Base-by-base conservation (phyloP, 2,329 filamentous ascomycete species). In the Rugonectria rugulosa region DNA sequence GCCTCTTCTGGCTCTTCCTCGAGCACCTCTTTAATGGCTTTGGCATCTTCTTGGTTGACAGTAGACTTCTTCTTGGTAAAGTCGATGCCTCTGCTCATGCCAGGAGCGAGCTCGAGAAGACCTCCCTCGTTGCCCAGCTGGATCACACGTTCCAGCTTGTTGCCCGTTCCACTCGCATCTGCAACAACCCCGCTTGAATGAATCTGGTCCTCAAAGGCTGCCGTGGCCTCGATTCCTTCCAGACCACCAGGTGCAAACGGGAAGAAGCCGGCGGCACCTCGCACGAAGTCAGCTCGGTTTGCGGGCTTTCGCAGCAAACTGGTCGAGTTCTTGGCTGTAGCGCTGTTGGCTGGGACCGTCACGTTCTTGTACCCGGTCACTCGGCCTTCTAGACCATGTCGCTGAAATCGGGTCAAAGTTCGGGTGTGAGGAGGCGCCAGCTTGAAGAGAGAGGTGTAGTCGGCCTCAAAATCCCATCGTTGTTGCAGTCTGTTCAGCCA, bases 281-380 rank as follows among this genome's bases (percentile, higher is more conserved):
- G 85, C 11, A 98, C 93, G 73, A 98, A 97, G 44, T 98, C 93
- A 24, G 91, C 91, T 59, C 91, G 85, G 53, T 87, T 88, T 12
- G 91, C 94, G 4, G 94, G 94, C 70, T 96, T 96, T 40, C 95
- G 85, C 14, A 90, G 79, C 34, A 97, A 80, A 5, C 92, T 97
- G 0, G 93, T 98, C 3, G 92, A 97, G 70, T 96, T 97, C 76
- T 97, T 99, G 42, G 92, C 94, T 14, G 91, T 97, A 14, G 90
- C 91, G 67, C 90, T 96, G 67, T 88, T 90, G 27, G 91, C 91
- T 5, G 94, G 92, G 8, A 98, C 87, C 1, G 95, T 97, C 45
- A 98, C 91, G 72, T 97, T 95, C 70, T 88, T 90, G 74, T 99
- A 98, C 45, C 93, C 93, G 8, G 91, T 96, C 20, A 99, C 94